These are phyloP conservation scores for Candida palmyrensis DNA, from an alignment of 805 yeast genomes.

Conservation along the genomic window DNA sequence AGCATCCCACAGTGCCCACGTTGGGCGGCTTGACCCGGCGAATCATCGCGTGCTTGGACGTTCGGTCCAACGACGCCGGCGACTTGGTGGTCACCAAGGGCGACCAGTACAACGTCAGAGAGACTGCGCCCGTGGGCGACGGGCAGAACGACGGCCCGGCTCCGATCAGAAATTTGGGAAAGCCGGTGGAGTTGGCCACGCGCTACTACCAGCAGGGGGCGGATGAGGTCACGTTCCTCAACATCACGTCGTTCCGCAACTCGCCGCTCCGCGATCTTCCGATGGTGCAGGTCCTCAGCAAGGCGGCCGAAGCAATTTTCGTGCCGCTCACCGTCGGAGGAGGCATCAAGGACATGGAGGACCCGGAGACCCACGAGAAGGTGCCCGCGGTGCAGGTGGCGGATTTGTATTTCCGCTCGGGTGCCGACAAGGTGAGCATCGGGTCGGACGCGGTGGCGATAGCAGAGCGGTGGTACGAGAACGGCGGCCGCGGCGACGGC, in stretches of 20 bases:
- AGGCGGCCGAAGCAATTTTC: constrained; percentile 84
- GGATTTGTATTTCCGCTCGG: constrained; percentile 84
- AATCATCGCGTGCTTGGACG: constrained; percentile 94
- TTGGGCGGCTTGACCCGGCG: constrained; percentile 78
- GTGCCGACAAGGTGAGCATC: constrained; percentile 96
- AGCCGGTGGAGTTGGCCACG: constrained; percentile 92
- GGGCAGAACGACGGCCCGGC: constrained; percentile 29
- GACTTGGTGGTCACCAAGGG: constrained; percentile 98
- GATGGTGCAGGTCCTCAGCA: constrained; percentile 82
- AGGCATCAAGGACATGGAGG: constrained; percentile 87
- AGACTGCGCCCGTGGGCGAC: constrained; percentile 38
- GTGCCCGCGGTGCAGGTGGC: constrained; percentile 91
- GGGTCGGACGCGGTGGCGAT: constrained; percentile 97
- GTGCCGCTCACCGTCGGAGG: constrained; percentile 99
- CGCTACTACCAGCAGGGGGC: constrained; percentile 92
- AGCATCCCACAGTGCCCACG: constrained; percentile 23
- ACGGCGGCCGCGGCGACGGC: constrained; percentile 59
- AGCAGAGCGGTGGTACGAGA: constrained; percentile 73
- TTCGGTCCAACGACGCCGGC: constrained; percentile 90
- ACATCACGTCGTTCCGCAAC: constrained; percentile 92
- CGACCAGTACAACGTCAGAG: constrained; percentile 96
- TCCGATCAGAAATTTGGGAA: constrained; percentile 87
- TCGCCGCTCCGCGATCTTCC: constrained; percentile 93
- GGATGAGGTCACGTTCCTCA: constrained; percentile 91
- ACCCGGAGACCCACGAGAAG: constrained; percentile 67